Percentiles rank a stretch among this genome's conserved stretches.
phyloP scores from a whole-genome alignment of 345 rosid species.

The Corymbia maculata region DNA sequence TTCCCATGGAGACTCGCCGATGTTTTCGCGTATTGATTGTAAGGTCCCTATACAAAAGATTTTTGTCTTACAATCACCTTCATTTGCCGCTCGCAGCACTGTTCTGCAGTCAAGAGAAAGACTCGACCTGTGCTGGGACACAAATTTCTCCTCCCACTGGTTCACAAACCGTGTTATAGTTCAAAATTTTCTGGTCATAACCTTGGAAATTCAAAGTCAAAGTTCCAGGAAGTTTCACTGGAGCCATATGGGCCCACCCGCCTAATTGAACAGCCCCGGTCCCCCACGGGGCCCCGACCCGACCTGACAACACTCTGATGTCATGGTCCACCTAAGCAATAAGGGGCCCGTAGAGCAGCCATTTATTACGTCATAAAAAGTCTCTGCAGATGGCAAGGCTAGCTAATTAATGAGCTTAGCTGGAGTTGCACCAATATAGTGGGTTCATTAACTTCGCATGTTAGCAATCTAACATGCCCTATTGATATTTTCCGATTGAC shows the following conservation, averaged over 20 bases:
- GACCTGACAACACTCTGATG: not conserved
- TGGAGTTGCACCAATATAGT: not conserved
- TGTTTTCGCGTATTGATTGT: not conserved
- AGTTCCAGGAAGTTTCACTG: not conserved
- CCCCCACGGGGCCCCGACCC: not conserved
- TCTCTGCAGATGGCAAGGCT: not conserved
- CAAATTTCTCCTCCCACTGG: not conserved
- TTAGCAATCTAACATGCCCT: not conserved
- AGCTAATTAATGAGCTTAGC: not conserved
- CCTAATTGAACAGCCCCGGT: not conserved
- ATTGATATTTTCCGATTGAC: not conserved
- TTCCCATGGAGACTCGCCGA: not conserved
- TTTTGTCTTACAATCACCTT: not conserved
- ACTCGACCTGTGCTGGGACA: not conserved
- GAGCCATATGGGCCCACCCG: not conserved
- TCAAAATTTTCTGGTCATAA: not conserved
- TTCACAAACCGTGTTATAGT: not conserved
- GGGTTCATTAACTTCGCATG: not conserved
- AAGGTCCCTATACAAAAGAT: not conserved
- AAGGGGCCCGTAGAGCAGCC: not conserved
- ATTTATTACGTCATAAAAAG: not conserved
- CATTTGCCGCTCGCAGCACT: not conserved
- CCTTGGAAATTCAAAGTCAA: not conserved
- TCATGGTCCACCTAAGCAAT: not conserved
- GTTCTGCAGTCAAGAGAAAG: not conserved